A percentile compares a stretch with the other conserved stretches of the same genome.
These are phyloP conservation scores for Alternaria ventricosa DNA, from an alignment of 2,329 filamentous ascomycete species.

Conservation along the genomic window DNA sequence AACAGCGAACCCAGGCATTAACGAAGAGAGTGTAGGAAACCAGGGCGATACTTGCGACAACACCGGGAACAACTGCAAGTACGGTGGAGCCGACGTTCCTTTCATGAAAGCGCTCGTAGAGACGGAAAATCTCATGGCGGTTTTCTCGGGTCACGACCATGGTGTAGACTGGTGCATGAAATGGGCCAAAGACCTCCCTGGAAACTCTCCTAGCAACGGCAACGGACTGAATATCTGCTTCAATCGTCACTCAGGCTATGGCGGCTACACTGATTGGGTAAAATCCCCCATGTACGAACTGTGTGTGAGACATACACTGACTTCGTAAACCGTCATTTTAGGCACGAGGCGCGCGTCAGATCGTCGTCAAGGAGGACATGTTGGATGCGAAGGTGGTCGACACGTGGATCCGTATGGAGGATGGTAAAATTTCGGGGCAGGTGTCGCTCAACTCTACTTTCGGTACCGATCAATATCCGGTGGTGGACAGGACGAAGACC, in stretches of 20 bases:
- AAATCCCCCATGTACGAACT: too few species aligned
- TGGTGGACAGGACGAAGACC: slow-evolving; percentile 15
- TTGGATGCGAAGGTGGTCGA: slow-evolving; percentile 55
- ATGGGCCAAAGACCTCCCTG: slow-evolving; percentile 41
- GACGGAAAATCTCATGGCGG: slow-evolving; percentile 55
- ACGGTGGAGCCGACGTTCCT: slow-evolving; percentile 59
- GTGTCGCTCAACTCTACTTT: slow-evolving; percentile 67
- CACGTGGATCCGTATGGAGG: slow-evolving; percentile 68
- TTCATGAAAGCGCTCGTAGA: slow-evolving; percentile 69
- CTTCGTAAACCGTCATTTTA: too few species aligned
- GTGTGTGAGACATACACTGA: too few species aligned
- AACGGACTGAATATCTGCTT: slow-evolving; percentile 61
- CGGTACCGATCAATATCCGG: slow-evolving; percentile 62
- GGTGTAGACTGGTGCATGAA: slow-evolving; percentile 50
- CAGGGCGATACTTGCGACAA: slow-evolving; percentile 29
- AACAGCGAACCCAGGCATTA: slow-evolving; percentile 51
- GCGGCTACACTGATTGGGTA: slow-evolving; percentile 68
- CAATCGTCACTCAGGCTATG: slow-evolving; percentile 72
- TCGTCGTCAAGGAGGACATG: slow-evolving; percentile 56
- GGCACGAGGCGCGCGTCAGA: slow-evolving; percentile 65
- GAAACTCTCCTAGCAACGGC: slow-evolving; percentile 46
- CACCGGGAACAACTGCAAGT: slow-evolving; percentile 32
- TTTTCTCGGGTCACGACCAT: slow-evolving; percentile 73
- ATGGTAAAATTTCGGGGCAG: slow-evolving; percentile 58
- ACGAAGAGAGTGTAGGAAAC: slow-evolving; percentile 31